These are phyloP conservation scores for Arthroderma sp. DNA, from an alignment of 2,329 filamentous ascomycete species.

Conservation along the genomic window DNA sequence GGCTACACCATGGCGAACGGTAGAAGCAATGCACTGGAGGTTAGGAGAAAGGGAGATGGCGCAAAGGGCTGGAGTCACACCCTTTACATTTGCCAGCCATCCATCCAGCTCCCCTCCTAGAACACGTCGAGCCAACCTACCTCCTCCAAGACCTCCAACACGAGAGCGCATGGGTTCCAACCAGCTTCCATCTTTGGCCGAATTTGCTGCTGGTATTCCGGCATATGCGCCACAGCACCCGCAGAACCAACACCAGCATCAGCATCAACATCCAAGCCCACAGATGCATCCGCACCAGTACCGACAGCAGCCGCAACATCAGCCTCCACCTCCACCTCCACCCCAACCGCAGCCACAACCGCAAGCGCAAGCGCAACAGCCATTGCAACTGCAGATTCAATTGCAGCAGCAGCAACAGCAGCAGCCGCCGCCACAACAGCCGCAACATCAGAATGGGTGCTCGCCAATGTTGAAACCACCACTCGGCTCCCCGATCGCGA, in stretches of 20 bases:
- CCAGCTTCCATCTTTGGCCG: conserved; percentile 33
- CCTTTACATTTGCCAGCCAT: conserved; percentile 58
- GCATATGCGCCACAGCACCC: conserved; percentile 29
- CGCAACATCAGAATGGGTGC: too few species aligned
- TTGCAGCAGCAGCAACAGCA: too few species aligned
- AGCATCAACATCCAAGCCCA: conserved; percentile 16
- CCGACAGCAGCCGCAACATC: conserved; percentile 10
- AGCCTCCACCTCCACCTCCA: not conserved
- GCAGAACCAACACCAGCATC: conserved; percentile 15
- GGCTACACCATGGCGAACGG: conserved; percentile 86
- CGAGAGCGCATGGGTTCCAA: not conserved
- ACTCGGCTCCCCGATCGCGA: too few species aligned
- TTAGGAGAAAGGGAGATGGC: conserved; percentile 91
- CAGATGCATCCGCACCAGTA: not conserved
- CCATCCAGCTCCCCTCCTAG: conserved; percentile 37
- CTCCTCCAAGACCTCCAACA: conserved; percentile 7
- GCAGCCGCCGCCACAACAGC: too few species aligned
- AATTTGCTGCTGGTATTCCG: conserved; percentile 34
- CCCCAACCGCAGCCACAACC: not conserved
- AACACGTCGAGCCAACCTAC: conserved; percentile 21
- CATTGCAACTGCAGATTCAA: not conserved
- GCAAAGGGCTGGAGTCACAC: conserved; percentile 51
- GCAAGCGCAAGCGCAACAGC: not conserved
- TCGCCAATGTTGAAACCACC: too few species aligned
- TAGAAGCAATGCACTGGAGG: conserved; percentile 97